phyloP scores from a whole-genome alignment of 768 basidiomycete species.

The Kwoniella pini region DNA sequence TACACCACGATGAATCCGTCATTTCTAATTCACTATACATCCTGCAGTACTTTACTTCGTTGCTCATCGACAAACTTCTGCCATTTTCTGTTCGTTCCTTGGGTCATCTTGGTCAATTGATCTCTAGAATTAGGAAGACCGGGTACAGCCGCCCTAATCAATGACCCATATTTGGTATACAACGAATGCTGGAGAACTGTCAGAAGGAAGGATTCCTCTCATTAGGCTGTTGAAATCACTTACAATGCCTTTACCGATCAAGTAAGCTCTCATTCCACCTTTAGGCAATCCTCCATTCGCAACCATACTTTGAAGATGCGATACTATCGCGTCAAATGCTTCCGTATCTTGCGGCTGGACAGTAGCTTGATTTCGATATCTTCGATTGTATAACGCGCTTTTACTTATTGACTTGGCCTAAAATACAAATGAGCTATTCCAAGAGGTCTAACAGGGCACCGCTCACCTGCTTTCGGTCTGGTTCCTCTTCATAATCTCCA shows the following conservation, averaged over 20 bases:
- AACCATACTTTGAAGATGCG: not conserved
- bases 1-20: too few relatives aligned
- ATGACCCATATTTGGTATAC: not conserved
- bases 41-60: too few relatives aligned
- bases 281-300: constrained; percentile 3
- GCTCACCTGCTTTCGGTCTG: too few relatives aligned
- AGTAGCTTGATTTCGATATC: not conserved
- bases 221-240: not conserved
- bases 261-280: constrained; percentile 5
- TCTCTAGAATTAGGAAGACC: not conserved
- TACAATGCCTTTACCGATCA: not conserved
- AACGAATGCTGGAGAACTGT: not conserved
- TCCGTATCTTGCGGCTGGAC: not conserved
- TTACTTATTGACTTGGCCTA: not conserved
- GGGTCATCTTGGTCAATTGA: not conserved
- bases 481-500: too few relatives aligned
- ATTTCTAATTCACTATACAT: too few relatives aligned
- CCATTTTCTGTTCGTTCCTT: not conserved
- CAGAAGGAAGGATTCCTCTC: not conserved
- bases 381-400: not conserved
- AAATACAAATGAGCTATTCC: not conserved
- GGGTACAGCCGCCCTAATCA: not conserved
- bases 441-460: too few relatives aligned
- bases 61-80: not conserved
- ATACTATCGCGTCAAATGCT: not conserved